Percentiles rank a stretch among this genome's conserved stretches.
phyloP scores from a whole-genome alignment of 768 basidiomycete species.

The Termitomyces sp. region DNA sequence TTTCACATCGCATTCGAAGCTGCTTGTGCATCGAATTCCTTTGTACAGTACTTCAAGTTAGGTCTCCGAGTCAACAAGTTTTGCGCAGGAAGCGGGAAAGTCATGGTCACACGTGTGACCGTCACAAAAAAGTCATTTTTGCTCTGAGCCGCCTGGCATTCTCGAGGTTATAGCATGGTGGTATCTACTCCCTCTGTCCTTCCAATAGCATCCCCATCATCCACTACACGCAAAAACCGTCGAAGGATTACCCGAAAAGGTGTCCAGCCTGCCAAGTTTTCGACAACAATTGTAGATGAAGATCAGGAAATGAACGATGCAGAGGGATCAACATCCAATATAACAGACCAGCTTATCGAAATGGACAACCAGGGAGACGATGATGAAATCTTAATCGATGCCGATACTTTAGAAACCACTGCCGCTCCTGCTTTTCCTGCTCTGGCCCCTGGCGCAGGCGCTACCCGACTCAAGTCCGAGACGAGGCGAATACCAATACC shows the following conservation, averaged over 20 bases:
- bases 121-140: slow-evolving; percentile 11
- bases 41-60: no score
- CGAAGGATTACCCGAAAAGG: slow-evolving; percentile 34
- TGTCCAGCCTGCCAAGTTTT: neutral
- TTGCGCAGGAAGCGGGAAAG: no score
- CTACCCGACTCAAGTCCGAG: slow-evolving; percentile 70
- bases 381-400: slow-evolving; percentile 62
- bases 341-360: slow-evolving; percentile 9
- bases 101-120: slow-evolving; percentile 10
- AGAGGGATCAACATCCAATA: slow-evolving; percentile 11
- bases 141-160: neutral
- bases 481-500: slow-evolving; percentile 89
- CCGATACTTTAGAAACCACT: slow-evolving; percentile 42
- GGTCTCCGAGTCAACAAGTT: no score
- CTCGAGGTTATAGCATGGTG: slow-evolving; percentile 31
- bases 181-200: slow-evolving; percentile 19
- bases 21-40: no score
- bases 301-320: slow-evolving; percentile 20
- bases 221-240: slow-evolving; percentile 30
- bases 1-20: no score
- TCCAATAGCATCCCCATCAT: slow-evolving; percentile 8
- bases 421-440: slow-evolving; percentile 68
- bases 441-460: slow-evolving; percentile 54
- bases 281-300: slow-evolving; percentile 8
- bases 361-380: slow-evolving; percentile 40